Conservation (phyloP, 768 basidiomycete genomes). For the Xerocomus brunneocitrinus region DNA sequence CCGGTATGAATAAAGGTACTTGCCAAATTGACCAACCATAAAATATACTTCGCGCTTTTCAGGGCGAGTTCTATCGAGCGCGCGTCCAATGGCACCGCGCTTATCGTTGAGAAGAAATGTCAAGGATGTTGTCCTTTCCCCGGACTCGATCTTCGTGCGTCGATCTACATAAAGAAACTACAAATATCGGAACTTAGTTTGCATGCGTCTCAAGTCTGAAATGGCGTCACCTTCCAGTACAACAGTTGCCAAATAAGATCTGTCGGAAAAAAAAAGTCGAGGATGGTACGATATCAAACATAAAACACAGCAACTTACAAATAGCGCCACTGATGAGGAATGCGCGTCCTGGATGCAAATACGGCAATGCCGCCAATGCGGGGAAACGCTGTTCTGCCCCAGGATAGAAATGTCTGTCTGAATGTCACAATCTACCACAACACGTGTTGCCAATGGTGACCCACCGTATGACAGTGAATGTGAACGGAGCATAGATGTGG, state of each 20-base stretch:
- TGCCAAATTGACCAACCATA: slow-evolving; percentile 81
- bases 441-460: slow-evolving; percentile 19
- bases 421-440: slow-evolving; percentile 5
- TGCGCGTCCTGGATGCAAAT: slow-evolving; percentile 65
- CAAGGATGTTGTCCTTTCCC: slow-evolving; percentile 87
- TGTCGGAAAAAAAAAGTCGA: slow-evolving; percentile 30
- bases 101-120: slow-evolving; percentile 87
- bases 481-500: slow-evolving; percentile 89
- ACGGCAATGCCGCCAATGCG: slow-evolving; percentile 64
- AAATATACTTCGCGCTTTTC: slow-evolving; percentile 66
- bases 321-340: slow-evolving; percentile 77
- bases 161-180: slow-evolving; percentile 87
- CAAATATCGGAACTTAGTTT: slow-evolving; percentile 2
- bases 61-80: slow-evolving; percentile 55
- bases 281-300: slow-evolving; percentile 5
- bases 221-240: slow-evolving; percentile 76
- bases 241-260: slow-evolving; percentile 89
- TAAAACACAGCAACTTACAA: slow-evolving; percentile 49
- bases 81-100: slow-evolving; percentile 73
- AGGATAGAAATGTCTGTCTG: slow-evolving; percentile 79
- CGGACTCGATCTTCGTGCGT: slow-evolving; percentile 84
- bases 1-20: slow-evolving; percentile 19
- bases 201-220: background rate
- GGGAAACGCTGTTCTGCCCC: slow-evolving; percentile 79
- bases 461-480: slow-evolving; percentile 86